Conservation (phyloP, 805 yeast species). For the Sungouiozyma ichnusensis region DNA sequence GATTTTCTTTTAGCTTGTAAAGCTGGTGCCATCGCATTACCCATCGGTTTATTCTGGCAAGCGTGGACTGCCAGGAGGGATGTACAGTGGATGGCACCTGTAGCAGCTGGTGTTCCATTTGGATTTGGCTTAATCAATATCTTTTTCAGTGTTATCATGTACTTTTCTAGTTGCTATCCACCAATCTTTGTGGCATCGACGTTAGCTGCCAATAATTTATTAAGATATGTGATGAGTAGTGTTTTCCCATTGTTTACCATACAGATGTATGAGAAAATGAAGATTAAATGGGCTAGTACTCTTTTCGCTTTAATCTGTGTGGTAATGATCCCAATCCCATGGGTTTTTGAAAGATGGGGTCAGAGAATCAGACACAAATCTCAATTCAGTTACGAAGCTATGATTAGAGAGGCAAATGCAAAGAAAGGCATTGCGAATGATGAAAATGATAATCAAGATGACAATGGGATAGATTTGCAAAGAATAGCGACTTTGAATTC, state of each 20-base stretch:
- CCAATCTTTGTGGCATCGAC: constrained; percentile 77
- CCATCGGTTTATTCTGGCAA: constrained; percentile 66
- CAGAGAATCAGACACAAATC: constrained; percentile 44
- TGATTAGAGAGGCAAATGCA: constrained; percentile 30
- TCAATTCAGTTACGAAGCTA: constrained; percentile 49
- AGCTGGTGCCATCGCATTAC: constrained; percentile 57
- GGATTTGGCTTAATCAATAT: constrained; percentile 66
- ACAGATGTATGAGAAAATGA: constrained; percentile 68
- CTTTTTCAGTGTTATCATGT: constrained; percentile 59
- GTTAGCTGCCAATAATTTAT: constrained; percentile 74
- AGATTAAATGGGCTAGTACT: constrained; percentile 68
- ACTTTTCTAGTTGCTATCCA: constrained; percentile 63
- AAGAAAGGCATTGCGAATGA: constrained; percentile 22
- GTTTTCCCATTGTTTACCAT: constrained; percentile 81
- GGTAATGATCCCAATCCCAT: constrained; percentile 66
- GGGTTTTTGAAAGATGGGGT: constrained; percentile 54
- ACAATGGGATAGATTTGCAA: constrained; percentile 1
- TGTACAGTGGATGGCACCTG: constrained; percentile 71
- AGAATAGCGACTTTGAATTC: not conserved
- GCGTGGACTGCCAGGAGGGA: constrained; percentile 59
- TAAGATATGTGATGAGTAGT: constrained; percentile 65
- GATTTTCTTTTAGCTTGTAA: constrained; percentile 48
- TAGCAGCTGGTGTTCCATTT: constrained; percentile 66
- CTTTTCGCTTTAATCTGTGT: constrained; percentile 54
- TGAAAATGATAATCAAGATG: constrained; percentile 17